Base-by-base conservation (phyloP, 768 basidiomycete genomes). In the Tricholoma sp. region DNA sequence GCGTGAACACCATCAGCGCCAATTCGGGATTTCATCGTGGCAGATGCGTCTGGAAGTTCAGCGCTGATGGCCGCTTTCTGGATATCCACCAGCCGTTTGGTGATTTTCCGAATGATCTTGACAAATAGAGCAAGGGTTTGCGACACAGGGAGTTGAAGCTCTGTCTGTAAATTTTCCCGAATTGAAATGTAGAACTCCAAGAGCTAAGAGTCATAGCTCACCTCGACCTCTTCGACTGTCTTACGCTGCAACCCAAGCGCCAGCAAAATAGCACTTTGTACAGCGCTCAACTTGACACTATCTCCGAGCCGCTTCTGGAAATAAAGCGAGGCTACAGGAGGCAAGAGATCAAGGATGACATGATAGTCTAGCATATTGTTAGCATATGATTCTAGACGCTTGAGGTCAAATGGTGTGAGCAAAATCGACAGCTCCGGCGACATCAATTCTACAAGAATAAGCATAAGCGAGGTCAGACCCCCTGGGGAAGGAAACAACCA, bases 331-430 rank as follows among this genome's bases (percentile, higher is more conserved):
- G 93, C 85, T 36, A 94, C 73, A 0, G 76, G 80, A 0, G 97
- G 96, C 13, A 99, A 78, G 24, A 98, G 78, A 69, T 99, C 97
- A 39, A 98, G 79, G 55, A 98, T 83, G 63, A 96, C 93, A 67
- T 98, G 97, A 65, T 96, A 98, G 70, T 98, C 97, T 41, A 98
- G 80, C 84, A 89, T 87, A 67, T 94, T 94, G 69, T 97, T 94
- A 0, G 94, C 89, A 61, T 99, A 99, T 5, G 96, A 91, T 63
- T 95, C 90, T 12, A 99, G 80, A 1, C 97, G 88, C 70, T 98
- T 98, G 63, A 98, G 79, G 70, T 98, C 97, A 68, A 96, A 98
- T 0, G 97, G 93, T 0, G 92, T 87, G 55, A 95, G 68, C 6
- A 89, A 68, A 48, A 86, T 74, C 1, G 82, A 74, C 67, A 91